phyloP scores from a whole-genome alignment of 768 basidiomycete genomes.

The Fomitopsis serialis region DNA sequence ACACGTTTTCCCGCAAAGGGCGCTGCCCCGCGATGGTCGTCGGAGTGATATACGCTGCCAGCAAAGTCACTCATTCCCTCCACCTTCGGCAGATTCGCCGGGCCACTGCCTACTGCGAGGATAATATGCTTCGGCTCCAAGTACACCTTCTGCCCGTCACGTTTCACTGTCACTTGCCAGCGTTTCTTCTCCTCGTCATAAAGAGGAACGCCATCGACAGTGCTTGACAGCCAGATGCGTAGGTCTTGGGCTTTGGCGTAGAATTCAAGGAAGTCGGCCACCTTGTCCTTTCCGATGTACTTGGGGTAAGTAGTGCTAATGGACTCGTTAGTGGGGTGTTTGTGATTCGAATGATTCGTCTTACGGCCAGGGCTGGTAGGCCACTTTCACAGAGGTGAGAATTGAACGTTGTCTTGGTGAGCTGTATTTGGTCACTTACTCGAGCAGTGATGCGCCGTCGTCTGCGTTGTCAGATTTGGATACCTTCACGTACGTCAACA shows the following conservation, averaged over 20 bases:
- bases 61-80: constrained; percentile 21
- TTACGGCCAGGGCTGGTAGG: constrained; percentile 32
- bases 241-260: constrained; percentile 37
- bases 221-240: constrained; percentile 35
- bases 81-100: constrained; percentile 27
- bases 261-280: constrained; percentile 40
- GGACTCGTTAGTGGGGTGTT: background rate
- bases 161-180: constrained; percentile 31
- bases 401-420: no score
- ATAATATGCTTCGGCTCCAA: constrained; percentile 33
- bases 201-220: constrained; percentile 23
- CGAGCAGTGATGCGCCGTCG: constrained; percentile 19
- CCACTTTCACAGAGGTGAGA: constrained; percentile 21
- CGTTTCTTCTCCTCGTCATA: constrained; percentile 26
- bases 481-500: constrained; percentile 18
- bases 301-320: constrained; percentile 29
- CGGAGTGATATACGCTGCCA: constrained; percentile 29
- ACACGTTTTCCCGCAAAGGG: constrained; percentile 29
- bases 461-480: constrained; percentile 36
- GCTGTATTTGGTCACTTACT: background rate
- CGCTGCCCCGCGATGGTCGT: constrained; percentile 23
- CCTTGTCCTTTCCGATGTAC: constrained; percentile 35
- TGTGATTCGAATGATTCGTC: background rate
- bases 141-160: constrained; percentile 22
- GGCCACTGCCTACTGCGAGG: constrained; percentile 32